phyloP scores from a whole-genome alignment of 2,329 filamentous ascomycete species.

The Colletotrichum sp. region DNA sequence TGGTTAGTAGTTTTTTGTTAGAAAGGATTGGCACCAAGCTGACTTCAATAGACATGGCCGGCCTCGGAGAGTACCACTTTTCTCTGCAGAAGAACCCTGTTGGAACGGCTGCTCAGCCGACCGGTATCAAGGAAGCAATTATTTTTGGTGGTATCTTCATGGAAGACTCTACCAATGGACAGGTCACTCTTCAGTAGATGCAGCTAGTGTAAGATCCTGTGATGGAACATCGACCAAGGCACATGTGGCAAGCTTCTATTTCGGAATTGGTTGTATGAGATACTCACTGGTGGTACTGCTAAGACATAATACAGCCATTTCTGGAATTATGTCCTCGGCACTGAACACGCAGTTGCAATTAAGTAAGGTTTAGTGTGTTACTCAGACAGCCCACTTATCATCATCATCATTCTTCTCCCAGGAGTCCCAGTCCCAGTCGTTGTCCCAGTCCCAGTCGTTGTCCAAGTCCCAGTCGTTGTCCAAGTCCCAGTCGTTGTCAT shows the following conservation, averaged over 20 bases:
- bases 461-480: no score
- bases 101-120: constrained; percentile 33
- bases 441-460: no score
- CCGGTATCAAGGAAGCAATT: constrained; percentile 34
- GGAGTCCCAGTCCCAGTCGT: no score
- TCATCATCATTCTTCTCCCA: not conserved
- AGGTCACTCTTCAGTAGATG: constrained; percentile 19
- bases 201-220: not conserved
- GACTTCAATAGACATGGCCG: constrained; percentile 24
- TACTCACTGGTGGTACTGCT: not conserved
- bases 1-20: constrained; percentile 28
- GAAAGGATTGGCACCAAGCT: not conserved
- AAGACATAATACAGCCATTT: not conserved
- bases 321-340: not conserved
- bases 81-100: constrained; percentile 48
- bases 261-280: not conserved
- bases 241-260: not conserved
- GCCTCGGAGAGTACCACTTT: constrained; percentile 50
- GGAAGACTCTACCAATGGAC: constrained; percentile 28
- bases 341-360: not conserved
- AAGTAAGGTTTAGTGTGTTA: not conserved
- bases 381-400: not conserved
- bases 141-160: constrained; percentile 38
- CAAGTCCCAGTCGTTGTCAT: no score
- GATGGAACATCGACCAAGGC: not conserved